phyloP scores from a whole-genome alignment of 2,329 filamentous ascomycete species.

The Trichophyton rubrum region DNA sequence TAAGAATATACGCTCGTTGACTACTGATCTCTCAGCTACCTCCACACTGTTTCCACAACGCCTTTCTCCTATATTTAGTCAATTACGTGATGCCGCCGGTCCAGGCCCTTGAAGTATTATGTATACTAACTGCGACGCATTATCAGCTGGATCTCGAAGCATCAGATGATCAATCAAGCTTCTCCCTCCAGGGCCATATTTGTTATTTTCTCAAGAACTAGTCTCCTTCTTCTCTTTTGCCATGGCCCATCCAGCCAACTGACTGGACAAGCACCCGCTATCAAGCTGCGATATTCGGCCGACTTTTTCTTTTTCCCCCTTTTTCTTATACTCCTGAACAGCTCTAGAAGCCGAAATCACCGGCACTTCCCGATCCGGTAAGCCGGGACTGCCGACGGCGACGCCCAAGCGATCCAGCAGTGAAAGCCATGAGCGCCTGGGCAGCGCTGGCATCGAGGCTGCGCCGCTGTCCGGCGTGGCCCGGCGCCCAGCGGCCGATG shows the following conservation, averaged over 20 bases:
- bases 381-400: neutral
- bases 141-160: neutral
- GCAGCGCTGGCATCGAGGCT: no score
- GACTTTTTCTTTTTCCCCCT: neutral
- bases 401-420: neutral
- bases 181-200: neutral
- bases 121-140: neutral
- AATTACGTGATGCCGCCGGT: neutral
- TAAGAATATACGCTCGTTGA: neutral
- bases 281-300: neutral
- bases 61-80: neutral
- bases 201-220: neutral
- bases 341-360: neutral
- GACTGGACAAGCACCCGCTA: neutral
- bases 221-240: neutral
- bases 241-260: neutral
- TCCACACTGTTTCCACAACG: neutral
- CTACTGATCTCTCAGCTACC: neutral
- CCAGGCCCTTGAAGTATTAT: neutral
- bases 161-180: constrained; percentile 1
- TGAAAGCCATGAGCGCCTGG: neutral
- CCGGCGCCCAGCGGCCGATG: neutral
- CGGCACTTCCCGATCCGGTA: constrained; percentile 2
- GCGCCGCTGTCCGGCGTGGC: no score
- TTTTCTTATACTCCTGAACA: neutral